Percentiles rank a stretch among this genome's conserved stretches.
phyloP scores from a whole-genome alignment of 352 stramenopile genomes.

The Globisporangium nunn region DNA sequence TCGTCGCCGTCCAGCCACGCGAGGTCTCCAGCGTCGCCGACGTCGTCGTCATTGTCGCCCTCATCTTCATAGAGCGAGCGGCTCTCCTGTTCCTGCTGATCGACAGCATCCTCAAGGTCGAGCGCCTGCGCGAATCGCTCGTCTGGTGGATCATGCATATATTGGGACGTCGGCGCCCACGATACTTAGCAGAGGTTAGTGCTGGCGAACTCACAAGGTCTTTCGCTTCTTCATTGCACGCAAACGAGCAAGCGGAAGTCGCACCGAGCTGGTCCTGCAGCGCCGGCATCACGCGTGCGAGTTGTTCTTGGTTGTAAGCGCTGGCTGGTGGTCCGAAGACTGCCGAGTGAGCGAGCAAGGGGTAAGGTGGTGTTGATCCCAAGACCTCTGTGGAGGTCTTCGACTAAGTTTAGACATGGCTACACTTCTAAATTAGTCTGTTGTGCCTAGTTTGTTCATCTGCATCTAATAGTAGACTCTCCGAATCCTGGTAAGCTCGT shows the following conservation, averaged over 20 bases:
- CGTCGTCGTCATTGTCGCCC: background rate
- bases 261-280: slow-evolving; percentile 37
- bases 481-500: too few species aligned
- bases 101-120: slow-evolving; percentile 19
- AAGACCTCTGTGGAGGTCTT: too few species aligned
- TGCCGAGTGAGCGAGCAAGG: background rate
- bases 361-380: too few species aligned
- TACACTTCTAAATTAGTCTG: too few species aligned
- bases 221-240: background rate
- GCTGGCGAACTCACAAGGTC: too few species aligned
- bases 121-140: slow-evolving; percentile 31
- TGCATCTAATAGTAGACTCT: too few species aligned
- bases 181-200: background rate
- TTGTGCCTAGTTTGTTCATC: too few species aligned
- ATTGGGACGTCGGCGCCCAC: background rate
- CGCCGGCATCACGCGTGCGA: slow-evolving; percentile 21
- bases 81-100: slow-evolving; percentile 22
- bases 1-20: slow-evolving; percentile 17
- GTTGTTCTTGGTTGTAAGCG: background rate
- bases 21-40: background rate
- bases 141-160: slow-evolving; percentile 14
- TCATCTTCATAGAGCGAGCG: slow-evolving; percentile 9
- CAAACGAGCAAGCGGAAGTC: background rate
- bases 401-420: too few species aligned
- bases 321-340: background rate